Conservation (phyloP, 768 basidiomycete species). For the Asterophora parasitica region DNA sequence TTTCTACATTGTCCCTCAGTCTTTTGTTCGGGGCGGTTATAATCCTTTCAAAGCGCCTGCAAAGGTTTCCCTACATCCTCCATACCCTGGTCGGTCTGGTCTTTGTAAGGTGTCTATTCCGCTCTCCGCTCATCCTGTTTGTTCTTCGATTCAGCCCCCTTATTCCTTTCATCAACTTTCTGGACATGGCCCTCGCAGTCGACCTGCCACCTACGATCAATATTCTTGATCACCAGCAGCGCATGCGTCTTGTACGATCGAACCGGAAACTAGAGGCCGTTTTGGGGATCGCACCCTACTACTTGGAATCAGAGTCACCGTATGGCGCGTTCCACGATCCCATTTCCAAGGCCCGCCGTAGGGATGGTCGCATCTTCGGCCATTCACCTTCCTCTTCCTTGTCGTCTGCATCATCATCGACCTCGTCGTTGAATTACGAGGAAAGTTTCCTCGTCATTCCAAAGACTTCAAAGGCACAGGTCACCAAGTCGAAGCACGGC, state of each 20-base stretch:
- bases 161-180: background rate
- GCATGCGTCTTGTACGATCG: slow-evolving; percentile 51
- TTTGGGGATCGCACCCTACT: slow-evolving; percentile 40
- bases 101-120: background rate
- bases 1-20: background rate
- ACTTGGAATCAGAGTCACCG: slow-evolving; percentile 23
- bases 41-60: background rate
- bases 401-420: slow-evolving; percentile 13
- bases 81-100: slow-evolving; percentile 14
- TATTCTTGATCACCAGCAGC: slow-evolving; percentile 39
- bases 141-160: background rate
- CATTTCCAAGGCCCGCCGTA: slow-evolving; percentile 13
- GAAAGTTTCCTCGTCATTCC: background rate
- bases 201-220: slow-evolving; percentile 47
- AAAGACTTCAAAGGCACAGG: slow-evolving; percentile 9
- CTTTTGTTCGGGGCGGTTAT: slow-evolving; percentile 4
- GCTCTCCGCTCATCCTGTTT: slow-evolving; percentile 4
- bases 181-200: slow-evolving; percentile 2
- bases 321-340: background rate
- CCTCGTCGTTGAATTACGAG: slow-evolving; percentile 5
- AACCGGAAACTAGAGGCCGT: slow-evolving; percentile 53
- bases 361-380: slow-evolving; percentile 19
- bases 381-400: slow-evolving; percentile 15
- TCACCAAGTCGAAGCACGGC: slow-evolving; percentile 13
- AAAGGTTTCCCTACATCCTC: background rate